These are phyloP conservation scores for Rhododendron kiyosumense DNA, from an alignment of 148 eudicot species.

Conservation along the genomic window DNA sequence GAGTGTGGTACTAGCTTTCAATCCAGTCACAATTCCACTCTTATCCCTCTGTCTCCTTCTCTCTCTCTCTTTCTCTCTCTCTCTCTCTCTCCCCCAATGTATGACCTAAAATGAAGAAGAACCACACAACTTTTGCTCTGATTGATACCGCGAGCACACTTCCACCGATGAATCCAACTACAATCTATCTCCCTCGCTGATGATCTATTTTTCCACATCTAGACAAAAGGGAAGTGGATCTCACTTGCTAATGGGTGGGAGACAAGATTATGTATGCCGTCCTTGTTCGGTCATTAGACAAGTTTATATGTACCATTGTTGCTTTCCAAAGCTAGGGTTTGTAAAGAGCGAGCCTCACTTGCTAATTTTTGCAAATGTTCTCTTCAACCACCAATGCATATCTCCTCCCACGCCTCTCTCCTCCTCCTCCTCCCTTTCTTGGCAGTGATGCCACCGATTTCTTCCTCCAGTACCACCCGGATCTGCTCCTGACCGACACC, in stretches of 20 bases:
- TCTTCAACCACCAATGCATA: constrained; percentile 1
- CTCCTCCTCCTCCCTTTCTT: not conserved
- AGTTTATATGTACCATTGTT: not conserved
- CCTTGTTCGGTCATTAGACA: not conserved
- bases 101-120: not conserved
- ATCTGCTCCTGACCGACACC: not conserved
- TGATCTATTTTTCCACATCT: not conserved
- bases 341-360: not conserved
- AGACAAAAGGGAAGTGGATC: not conserved
- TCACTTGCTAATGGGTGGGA: not conserved
- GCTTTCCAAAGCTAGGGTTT: not conserved
- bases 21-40: not conserved
- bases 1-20: not conserved
- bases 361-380: not conserved
- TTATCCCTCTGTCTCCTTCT: not conserved
- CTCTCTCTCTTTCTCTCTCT: too few species aligned
- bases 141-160: not conserved
- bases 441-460: not conserved
- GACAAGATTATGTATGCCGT: not conserved
- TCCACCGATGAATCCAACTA: not conserved
- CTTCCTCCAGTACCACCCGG: not conserved
- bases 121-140: not conserved
- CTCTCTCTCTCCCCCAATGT: not conserved
- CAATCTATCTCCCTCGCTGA: not conserved
- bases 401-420: not conserved